These are phyloP conservation scores for Pyronema domesticum DNA, from an alignment of 495 filamentous ascomycete species.

Conservation along the genomic window DNA sequence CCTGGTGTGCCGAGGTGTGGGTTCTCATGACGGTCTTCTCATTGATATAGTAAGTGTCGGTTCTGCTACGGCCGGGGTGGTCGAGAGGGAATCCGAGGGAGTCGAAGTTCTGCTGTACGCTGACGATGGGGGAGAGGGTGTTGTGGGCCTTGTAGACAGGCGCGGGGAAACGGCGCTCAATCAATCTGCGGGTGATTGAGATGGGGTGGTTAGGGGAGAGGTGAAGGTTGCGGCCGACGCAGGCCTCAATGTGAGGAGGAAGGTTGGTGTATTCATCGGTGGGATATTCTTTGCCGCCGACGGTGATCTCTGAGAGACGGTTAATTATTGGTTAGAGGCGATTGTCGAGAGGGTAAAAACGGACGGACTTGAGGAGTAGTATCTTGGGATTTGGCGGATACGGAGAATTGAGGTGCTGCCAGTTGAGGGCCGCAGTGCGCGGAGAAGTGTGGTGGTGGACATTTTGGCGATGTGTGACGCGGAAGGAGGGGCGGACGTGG, in stretches of 20 bases:
- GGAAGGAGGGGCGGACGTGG: no score
- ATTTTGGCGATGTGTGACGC: neutral
- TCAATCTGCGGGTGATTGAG: slow-evolving; percentile 72
- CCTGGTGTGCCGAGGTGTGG: slow-evolving; percentile 85
- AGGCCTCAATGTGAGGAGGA: slow-evolving; percentile 52
- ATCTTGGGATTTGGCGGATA: neutral
- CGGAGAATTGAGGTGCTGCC: neutral
- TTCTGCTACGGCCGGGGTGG: slow-evolving; percentile 72
- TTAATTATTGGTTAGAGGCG: neutral
- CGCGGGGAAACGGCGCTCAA: slow-evolving; percentile 70
- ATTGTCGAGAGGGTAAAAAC: slow-evolving; percentile 1
- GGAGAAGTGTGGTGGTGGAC: neutral
- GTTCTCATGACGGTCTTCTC: slow-evolving; percentile 67
- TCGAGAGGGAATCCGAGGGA: slow-evolving; percentile 78
- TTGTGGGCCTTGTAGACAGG: slow-evolving; percentile 61
- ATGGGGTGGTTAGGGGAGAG: slow-evolving; percentile 78
- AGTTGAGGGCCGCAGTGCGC: neutral
- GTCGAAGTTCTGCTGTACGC: slow-evolving; percentile 79
- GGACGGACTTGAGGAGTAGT: slow-evolving; percentile 19
- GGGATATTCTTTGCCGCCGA: slow-evolving; percentile 45
- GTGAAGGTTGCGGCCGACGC: slow-evolving; percentile 59
- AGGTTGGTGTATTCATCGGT: slow-evolving; percentile 78
- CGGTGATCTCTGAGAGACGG: slow-evolving; percentile 23
- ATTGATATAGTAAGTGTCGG: slow-evolving; percentile 95
- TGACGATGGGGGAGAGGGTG: slow-evolving; percentile 65